A percentile compares a stretch with the other conserved stretches of the same genome.
Evolutionary conservation across 2,329 filamentous ascomycete species (phyloP).

Genomic region (Botrytis byssoidea): DNA sequence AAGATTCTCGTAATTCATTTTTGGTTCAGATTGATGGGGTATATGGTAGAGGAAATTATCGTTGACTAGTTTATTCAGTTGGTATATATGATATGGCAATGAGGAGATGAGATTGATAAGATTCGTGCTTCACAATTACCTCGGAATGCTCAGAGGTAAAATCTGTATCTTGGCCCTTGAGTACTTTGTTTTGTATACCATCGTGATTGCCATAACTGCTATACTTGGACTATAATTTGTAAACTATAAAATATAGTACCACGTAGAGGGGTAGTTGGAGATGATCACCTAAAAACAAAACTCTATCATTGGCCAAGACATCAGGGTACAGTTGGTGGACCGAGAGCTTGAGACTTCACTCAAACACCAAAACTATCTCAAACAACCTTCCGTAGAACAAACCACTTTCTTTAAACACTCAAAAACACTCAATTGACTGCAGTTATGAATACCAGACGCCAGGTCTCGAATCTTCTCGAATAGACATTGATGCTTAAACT

Average conservation of each 20-base stretch:
- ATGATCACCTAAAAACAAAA: constrained; percentile 5
- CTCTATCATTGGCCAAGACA: constrained; percentile 17
- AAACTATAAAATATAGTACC: neutral
- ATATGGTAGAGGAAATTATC: neutral
- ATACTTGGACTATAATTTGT: neutral
- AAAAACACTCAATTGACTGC: neutral
- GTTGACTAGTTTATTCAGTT: neutral
- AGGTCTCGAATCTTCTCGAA: neutral
- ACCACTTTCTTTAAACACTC: neutral
- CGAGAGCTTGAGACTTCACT: constrained; percentile 16
- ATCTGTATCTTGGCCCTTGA: neutral
- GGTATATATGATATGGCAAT: constrained; percentile 11
- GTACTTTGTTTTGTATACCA: neutral
- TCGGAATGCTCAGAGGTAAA: neutral
- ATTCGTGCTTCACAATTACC: neutral
- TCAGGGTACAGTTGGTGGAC: constrained; percentile 15
- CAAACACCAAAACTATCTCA: constrained; percentile 16
- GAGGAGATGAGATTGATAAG: neutral
- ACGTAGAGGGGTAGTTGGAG: neutral
- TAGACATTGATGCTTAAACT: constrained; percentile 7
- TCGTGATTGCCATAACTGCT: constrained; percentile 13
- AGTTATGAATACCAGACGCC: neutral
- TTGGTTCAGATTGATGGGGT: constrained; percentile 8
- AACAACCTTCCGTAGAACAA: neutral
- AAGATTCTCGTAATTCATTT: constrained; percentile 1